Evolutionary conservation across 1,284 basidiomycete genomes (phyloP).

Genomic region (Sanghuangporus baumii): DNA sequence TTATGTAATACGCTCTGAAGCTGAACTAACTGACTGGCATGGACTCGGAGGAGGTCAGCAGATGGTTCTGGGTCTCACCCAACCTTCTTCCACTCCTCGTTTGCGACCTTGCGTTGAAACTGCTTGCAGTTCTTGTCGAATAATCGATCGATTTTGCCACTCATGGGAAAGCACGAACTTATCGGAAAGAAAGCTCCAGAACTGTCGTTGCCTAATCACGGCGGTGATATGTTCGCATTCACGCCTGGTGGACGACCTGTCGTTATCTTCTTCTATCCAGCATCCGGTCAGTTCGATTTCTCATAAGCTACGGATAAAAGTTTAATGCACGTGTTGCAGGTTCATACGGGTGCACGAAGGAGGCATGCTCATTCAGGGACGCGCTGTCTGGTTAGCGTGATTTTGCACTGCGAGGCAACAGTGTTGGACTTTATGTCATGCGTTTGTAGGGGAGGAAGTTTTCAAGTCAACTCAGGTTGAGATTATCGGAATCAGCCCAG

Average conservation of each 20-base stretch:
- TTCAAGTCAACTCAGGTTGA: conserved; percentile 60
- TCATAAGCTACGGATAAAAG: background rate
- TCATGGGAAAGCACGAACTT: conserved; percentile 31
- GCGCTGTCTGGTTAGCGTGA: conserved; percentile 52
- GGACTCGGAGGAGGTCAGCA: background rate
- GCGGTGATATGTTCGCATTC: conserved; percentile 45
- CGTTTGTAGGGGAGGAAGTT: conserved; percentile 50
- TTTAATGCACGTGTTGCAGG: conserved; percentile 34
- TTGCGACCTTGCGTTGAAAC: too few species aligned
- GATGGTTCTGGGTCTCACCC: too few species aligned
- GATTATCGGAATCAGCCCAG: conserved; percentile 67
- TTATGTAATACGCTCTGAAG: background rate
- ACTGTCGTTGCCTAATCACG: conserved; percentile 42
- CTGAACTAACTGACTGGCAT: background rate
- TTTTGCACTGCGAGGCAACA: background rate
- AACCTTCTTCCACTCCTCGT: too few species aligned
- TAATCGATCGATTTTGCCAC: too few species aligned
- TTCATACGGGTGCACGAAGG: conserved; percentile 69
- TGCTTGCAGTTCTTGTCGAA: too few species aligned
- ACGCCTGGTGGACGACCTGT: conserved; percentile 47
- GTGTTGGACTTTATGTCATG: background rate
- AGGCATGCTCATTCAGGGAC: conserved; percentile 77
- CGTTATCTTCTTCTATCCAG: conserved; percentile 73
- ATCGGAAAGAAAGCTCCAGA: conserved; percentile 45
- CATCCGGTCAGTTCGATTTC: conserved; percentile 40